Evolutionary conservation across 129 eudicot genomes (phyloP).

Genomic region (Tagetes patula): DNA sequence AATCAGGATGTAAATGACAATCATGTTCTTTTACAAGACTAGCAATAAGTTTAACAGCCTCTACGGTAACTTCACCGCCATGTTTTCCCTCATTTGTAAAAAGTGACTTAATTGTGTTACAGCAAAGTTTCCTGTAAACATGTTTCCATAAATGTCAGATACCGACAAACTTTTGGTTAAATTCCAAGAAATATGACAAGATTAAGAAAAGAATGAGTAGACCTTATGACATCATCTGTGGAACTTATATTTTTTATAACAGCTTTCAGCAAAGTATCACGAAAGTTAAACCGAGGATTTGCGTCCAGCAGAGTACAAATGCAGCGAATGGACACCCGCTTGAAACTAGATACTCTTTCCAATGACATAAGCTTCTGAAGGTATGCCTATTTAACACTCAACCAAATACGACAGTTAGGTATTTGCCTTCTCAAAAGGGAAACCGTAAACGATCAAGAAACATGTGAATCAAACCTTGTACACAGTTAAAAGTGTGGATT

Average conservation of each 20-base stretch:
- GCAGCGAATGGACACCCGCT: constrained; percentile 78
- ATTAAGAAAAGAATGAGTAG: constrained; percentile 9
- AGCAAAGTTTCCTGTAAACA: constrained; percentile 63
- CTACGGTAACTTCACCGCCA: constrained; percentile 91
- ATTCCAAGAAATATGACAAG: background rate
- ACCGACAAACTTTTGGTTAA: constrained; percentile 28
- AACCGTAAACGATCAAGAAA: background rate
- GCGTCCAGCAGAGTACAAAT: constrained; percentile 79
- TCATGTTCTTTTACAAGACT: constrained; percentile 65
- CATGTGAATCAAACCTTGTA: constrained; percentile 63
- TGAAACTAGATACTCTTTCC: constrained; percentile 45
- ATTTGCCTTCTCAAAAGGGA: background rate
- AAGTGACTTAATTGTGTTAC: constrained; percentile 69
- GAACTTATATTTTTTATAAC: constrained; percentile 76
- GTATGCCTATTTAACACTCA: constrained; percentile 54
- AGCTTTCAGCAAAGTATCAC: constrained; percentile 65
- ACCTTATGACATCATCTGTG: constrained; percentile 87
- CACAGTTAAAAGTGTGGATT: constrained; percentile 69
- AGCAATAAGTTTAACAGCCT: constrained; percentile 77
- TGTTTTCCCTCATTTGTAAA: constrained; percentile 84
- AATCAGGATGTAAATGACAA: constrained; percentile 91
- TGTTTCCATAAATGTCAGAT: background rate
- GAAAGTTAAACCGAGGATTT: constrained; percentile 82
- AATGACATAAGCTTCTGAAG: constrained; percentile 71
- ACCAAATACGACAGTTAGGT: background rate